Percentiles rank a stretch among this genome's conserved stretches.
Evolutionary conservation across 2,329 filamentous ascomycete species (phyloP).

Genomic region (Hymenotorrendiella dingleyae): DNA sequence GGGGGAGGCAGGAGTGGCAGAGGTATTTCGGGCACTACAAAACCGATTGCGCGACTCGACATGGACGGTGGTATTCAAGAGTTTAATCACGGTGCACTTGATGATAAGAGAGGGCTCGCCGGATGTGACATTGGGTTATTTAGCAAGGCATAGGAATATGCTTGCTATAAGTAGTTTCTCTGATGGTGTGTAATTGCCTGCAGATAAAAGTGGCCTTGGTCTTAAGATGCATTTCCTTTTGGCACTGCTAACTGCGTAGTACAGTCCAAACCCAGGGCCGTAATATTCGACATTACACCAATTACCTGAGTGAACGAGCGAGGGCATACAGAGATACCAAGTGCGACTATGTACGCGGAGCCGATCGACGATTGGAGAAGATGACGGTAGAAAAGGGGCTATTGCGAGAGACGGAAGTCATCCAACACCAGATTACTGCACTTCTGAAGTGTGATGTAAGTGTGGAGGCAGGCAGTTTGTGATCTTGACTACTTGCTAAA

Average conservation of each 20-base stretch:
- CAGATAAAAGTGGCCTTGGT: no score
- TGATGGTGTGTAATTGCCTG: conserved; percentile 77
- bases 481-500: conserved; percentile 13
- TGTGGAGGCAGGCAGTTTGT: conserved; percentile 25
- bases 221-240: no score
- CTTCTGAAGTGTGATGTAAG: conserved; percentile 85
- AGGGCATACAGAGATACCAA: conserved; percentile 78
- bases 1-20: conserved; percentile 88
- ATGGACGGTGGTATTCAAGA: conserved; percentile 99
- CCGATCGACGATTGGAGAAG: conserved; percentile 77
- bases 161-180: conserved; percentile 87
- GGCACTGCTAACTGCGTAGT: conserved; percentile 33
- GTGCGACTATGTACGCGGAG: conserved; percentile 81
- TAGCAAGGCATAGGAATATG: conserved; percentile 75
- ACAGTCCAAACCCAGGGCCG: conserved; percentile 88
- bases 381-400: conserved; percentile 87
- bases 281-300: conserved; percentile 88
- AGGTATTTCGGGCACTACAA: conserved; percentile 90
- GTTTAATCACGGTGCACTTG: conserved; percentile 87
- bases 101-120: conserved; percentile 95
- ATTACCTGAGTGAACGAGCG: conserved; percentile 78
- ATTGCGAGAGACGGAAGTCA: conserved; percentile 81
- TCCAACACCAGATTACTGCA: conserved; percentile 81
- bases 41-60: conserved; percentile 87
- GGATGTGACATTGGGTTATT: conserved; percentile 79